Percentiles rank a stretch among this genome's conserved stretches.
Conservation (phyloP, 768 basidiomycete genomes). For the Phylloporus sp. region DNA sequence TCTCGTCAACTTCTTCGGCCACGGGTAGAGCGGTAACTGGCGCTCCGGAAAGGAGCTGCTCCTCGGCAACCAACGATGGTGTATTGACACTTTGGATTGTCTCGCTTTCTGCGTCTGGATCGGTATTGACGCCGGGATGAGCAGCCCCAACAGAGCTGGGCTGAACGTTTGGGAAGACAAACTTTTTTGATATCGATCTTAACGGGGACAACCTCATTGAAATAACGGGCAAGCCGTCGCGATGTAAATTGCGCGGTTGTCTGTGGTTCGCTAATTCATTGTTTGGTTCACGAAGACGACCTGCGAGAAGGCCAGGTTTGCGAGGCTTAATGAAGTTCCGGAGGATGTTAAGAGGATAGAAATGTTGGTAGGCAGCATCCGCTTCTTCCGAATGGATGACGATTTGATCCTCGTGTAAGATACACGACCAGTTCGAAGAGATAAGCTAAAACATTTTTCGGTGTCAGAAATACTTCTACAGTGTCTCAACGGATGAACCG, state of each 20-base stretch:
- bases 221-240: constrained; percentile 38
- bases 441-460: constrained; percentile 39
- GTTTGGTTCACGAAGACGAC: constrained; percentile 5
- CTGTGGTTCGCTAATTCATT: constrained; percentile 2
- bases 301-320: constrained; percentile 17
- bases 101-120: neutral
- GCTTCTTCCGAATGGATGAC: constrained; percentile 74
- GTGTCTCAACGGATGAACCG: constrained; percentile 3
- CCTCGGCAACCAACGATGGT: neutral
- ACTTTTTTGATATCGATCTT: constrained; percentile 48
- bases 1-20: neutral
- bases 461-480: constrained; percentile 1
- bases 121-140: neutral
- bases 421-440: constrained; percentile 78
- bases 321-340: constrained; percentile 27
- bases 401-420: constrained; percentile 60
- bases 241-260: constrained; percentile 6
- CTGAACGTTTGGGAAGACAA: constrained; percentile 42
- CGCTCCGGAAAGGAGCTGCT: constrained; percentile 1
- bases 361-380: constrained; percentile 62
- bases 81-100: neutral
- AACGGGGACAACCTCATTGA: constrained; percentile 42
- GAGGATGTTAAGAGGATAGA: constrained; percentile 51
- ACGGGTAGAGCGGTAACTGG: neutral
- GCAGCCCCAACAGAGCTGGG: neutral